Evolutionary conservation across 2,329 filamentous ascomycete genomes (phyloP).

Genomic region (Colletotrichum sp.): DNA sequence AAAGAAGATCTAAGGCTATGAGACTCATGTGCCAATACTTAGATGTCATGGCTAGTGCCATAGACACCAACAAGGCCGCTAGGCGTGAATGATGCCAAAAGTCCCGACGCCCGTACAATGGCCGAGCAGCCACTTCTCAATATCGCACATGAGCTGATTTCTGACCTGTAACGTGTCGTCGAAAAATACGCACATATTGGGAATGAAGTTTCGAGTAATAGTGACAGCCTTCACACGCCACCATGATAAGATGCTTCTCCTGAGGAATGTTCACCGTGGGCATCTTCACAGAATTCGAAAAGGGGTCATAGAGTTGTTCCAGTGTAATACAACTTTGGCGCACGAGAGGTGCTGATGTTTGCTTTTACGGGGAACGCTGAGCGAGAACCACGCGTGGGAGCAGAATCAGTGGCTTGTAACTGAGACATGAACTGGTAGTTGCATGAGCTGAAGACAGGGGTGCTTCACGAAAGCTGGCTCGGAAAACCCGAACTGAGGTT

Average conservation of each 20-base stretch:
- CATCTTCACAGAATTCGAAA: neutral
- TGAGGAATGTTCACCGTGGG: neutral
- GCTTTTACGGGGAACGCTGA: neutral
- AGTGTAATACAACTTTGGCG: neutral
- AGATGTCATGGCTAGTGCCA: neutral
- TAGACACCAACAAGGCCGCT: neutral
- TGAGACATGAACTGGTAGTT: neutral
- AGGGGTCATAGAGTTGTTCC: neutral
- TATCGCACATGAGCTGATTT: neutral
- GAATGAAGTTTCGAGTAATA: neutral
- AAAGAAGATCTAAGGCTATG: neutral
- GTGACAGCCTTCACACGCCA: neutral
- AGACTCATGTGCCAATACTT: neutral
- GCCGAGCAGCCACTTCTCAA: neutral
- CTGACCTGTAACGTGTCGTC: neutral
- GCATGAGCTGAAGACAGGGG: slow-evolving; percentile 5
- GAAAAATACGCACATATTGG: neutral
- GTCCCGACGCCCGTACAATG: neutral
- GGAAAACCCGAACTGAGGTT: neutral
- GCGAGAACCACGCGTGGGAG: neutral
- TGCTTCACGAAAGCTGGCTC: neutral
- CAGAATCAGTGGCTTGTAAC: neutral
- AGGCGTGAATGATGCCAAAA: neutral
- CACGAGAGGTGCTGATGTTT: neutral
- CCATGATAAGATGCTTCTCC: neutral